Evolutionary conservation across 2,329 filamentous ascomycete genomes (phyloP).

Genomic region (Dactylellina sp.): DNA sequence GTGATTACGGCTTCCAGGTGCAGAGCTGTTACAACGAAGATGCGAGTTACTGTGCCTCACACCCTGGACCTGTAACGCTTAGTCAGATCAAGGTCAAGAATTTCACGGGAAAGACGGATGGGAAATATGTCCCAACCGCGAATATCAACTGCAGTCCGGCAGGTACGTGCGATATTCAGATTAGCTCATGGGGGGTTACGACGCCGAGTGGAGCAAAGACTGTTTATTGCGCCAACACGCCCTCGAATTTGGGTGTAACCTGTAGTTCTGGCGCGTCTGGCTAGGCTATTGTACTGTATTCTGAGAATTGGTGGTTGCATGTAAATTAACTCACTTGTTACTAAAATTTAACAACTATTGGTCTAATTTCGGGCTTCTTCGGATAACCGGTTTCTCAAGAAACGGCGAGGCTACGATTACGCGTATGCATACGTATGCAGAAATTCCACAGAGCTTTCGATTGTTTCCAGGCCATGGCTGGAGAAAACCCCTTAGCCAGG

Average conservation of each 20-base stretch:
- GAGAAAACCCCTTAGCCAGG: too few relatives aligned
- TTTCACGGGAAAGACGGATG: constrained; percentile 64
- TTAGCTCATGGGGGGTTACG: constrained; percentile 62
- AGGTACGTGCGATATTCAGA: constrained; percentile 64
- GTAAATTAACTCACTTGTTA: too few relatives aligned
- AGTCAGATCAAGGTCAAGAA: constrained; percentile 63
- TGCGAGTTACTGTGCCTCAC: constrained; percentile 62
- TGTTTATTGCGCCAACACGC: constrained; percentile 63
- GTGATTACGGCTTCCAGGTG: constrained; percentile 66
- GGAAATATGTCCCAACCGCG: constrained; percentile 63
- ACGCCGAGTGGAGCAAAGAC: constrained; percentile 62
- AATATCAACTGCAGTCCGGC: constrained; percentile 64
- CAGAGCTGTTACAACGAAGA: constrained; percentile 65
- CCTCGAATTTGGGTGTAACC: constrained; percentile 61
- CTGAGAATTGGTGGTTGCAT: too few relatives aligned
- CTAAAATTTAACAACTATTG: too few relatives aligned
- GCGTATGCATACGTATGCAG: too few relatives aligned
- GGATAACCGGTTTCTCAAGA: too few relatives aligned
- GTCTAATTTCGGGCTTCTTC: too few relatives aligned
- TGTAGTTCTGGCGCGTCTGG: constrained; percentile 63
- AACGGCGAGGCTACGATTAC: too few relatives aligned
- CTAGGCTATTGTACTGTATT: constrained; percentile 38
- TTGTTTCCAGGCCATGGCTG: too few relatives aligned
- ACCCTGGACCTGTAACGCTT: constrained; percentile 63
- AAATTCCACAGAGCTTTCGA: too few relatives aligned